Percentiles rank a stretch among this genome's conserved stretches.
These are phyloP conservation scores for Dendrostoma leiphaemia DNA, from an alignment of 2,329 filamentous ascomycete genomes.

Conservation along the genomic window DNA sequence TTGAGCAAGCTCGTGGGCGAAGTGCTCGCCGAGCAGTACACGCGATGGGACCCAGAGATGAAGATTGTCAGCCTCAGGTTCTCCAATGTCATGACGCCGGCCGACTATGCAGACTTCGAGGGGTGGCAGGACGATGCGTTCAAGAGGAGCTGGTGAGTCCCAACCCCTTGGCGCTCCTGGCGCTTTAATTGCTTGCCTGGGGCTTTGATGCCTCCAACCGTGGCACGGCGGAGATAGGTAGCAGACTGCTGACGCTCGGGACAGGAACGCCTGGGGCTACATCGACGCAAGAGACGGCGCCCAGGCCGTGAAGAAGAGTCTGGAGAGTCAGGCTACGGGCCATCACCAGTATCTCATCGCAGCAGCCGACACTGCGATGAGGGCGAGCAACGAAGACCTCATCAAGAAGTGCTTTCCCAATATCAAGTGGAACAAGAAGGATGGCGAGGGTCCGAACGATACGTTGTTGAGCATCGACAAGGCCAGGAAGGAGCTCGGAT, in stretches of 20 bases:
- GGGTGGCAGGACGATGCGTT: slow-evolving; percentile 11
- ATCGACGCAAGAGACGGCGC: slow-evolving; percentile 17
- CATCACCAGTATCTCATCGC: slow-evolving; percentile 17
- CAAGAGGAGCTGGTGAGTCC: slow-evolving; percentile 8
- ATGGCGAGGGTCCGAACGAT: slow-evolving; percentile 1
- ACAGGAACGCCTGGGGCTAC: slow-evolving; percentile 14
- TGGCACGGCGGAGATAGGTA: not conserved
- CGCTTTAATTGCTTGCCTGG: too few species aligned
- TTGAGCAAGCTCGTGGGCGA: slow-evolving; percentile 16
- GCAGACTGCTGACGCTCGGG: not conserved
- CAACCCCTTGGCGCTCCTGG: not conserved
- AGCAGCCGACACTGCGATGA: slow-evolving; percentile 8
- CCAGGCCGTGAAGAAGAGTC: slow-evolving; percentile 10
- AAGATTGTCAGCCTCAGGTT: slow-evolving; percentile 15
- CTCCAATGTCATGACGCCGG: slow-evolving; percentile 14
- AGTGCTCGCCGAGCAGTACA: slow-evolving; percentile 15
- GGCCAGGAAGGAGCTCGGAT: slow-evolving; percentile 10
- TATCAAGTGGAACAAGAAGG: slow-evolving; percentile 1
- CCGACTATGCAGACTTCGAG: slow-evolving; percentile 14
- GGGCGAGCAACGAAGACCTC: slow-evolving; percentile 7
- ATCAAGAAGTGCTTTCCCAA: slow-evolving; percentile 10
- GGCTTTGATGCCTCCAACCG: too few species aligned
- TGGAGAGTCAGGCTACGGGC: not conserved
- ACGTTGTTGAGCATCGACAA: slow-evolving; percentile 17
- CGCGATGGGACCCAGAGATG: slow-evolving; percentile 15